Conservation (phyloP, 345 rosid species). For the Kandelia obovata region DNA sequence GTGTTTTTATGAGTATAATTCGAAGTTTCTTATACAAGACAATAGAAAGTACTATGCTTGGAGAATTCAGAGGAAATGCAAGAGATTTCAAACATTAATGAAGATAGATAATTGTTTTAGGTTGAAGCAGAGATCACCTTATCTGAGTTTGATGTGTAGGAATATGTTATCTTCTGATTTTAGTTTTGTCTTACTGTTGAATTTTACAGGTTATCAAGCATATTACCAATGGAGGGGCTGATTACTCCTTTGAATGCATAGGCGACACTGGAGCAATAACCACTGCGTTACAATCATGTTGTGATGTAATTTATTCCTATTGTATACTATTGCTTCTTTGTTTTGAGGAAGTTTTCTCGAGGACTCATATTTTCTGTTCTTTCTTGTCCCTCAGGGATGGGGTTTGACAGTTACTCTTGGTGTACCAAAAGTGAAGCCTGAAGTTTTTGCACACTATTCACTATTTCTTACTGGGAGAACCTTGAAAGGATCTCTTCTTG, state of each 20-base stretch:
- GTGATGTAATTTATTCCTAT: slow-evolving; percentile 51
- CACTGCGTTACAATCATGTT: slow-evolving; percentile 80
- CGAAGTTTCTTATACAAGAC: not conserved
- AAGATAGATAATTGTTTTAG: not conserved
- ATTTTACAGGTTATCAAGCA: slow-evolving; percentile 62
- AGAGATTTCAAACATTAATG: not conserved
- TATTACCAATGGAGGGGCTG: slow-evolving; percentile 82
- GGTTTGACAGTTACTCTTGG: slow-evolving; percentile 86
- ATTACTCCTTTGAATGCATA: slow-evolving; percentile 80
- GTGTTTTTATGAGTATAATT: not conserved
- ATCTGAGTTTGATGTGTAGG: not conserved
- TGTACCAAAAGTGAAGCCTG: slow-evolving; percentile 78
- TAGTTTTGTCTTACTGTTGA: not conserved
- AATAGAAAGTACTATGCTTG: not conserved
- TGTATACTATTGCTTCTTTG: not conserved
- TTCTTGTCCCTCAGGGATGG: slow-evolving; percentile 61
- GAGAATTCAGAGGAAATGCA: not conserved
- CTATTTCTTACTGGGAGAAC: slow-evolving; percentile 71
- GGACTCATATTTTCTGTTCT: slow-evolving; percentile 2
- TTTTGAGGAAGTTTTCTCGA: slow-evolving; percentile 1
- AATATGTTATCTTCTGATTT: not conserved
- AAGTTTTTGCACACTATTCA: slow-evolving; percentile 72
- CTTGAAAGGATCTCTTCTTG: slow-evolving; percentile 74
- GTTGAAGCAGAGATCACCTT: too few species aligned
- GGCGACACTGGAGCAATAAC: slow-evolving; percentile 72